These are phyloP conservation scores for Sporothrix curviconia DNA, from an alignment of 2,329 filamentous ascomycete genomes.

Conservation along the genomic window DNA sequence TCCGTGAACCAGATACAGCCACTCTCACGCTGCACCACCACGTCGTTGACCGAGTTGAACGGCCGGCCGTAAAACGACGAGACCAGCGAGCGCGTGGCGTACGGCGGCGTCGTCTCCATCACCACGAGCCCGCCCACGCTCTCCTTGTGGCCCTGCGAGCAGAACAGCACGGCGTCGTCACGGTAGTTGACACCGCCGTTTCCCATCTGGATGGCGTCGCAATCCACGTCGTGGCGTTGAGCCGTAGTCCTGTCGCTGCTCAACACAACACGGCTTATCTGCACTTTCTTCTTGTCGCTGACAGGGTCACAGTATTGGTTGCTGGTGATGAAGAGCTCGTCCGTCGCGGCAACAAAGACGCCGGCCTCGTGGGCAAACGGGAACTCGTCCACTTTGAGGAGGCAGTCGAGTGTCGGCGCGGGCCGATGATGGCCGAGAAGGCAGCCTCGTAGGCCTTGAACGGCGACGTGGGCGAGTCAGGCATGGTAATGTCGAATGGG, in stretches of 20 bases:
- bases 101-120: slow-evolving; percentile 28
- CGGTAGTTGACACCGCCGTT: slow-evolving; percentile 32
- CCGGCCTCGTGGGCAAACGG: slow-evolving; percentile 18
- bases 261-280: background rate
- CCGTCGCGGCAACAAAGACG: slow-evolving; percentile 11
- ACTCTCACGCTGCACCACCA: slow-evolving; percentile 33
- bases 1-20: slow-evolving; percentile 47
- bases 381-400: background rate
- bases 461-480: background rate
- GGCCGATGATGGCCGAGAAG: background rate
- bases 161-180: slow-evolving; percentile 27
- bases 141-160: slow-evolving; percentile 20
- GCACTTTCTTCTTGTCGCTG: background rate
- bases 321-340: slow-evolving; percentile 16
- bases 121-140: slow-evolving; percentile 31
- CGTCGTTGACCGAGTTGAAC: slow-evolving; percentile 42
- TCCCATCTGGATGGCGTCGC: background rate
- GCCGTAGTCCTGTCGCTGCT: no score
- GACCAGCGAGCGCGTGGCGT: slow-evolving; percentile 29
- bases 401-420: background rate
- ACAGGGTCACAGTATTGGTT: slow-evolving; percentile 11
- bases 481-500: background rate
- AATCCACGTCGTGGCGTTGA: no score
- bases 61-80: slow-evolving; percentile 37
- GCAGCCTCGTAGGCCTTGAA: background rate